A percentile compares a stretch with the other conserved stretches of the same genome.
phyloP scores from a whole-genome alignment of 2,329 filamentous ascomycete species.

The Chalaropsis ovoidea region DNA sequence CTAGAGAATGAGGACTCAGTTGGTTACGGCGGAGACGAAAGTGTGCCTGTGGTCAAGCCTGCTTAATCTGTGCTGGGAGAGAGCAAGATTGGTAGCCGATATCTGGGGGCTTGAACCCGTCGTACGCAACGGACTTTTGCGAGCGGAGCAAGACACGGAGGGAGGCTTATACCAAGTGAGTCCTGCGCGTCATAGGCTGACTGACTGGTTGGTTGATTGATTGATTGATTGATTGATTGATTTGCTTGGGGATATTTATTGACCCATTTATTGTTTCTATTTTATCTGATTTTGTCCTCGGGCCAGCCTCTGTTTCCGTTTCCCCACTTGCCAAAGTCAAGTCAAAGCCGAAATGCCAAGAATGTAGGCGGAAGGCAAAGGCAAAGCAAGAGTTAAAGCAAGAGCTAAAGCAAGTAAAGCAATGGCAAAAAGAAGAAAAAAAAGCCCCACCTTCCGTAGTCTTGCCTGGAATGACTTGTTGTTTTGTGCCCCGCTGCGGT shows the following conservation, averaged over 20 bases:
- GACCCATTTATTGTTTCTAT: background rate
- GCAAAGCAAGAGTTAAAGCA: background rate
- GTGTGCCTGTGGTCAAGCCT: background rate
- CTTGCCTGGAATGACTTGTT: background rate
- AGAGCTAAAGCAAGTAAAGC: background rate
- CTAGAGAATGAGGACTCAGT: too few species aligned
- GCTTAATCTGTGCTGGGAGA: background rate
- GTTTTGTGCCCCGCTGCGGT: background rate
- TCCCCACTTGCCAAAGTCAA: constrained; percentile 8
- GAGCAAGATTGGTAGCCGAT: background rate
- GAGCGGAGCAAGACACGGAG: background rate
- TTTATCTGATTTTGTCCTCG: constrained; percentile 1
- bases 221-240: background rate
- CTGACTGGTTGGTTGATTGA: background rate
- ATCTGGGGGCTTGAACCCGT: background rate
- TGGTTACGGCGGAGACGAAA: background rate
- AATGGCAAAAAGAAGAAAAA: background rate
- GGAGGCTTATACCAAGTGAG: background rate
- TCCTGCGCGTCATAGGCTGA: background rate
- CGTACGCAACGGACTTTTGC: background rate
- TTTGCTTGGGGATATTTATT: background rate
- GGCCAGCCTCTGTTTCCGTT: background rate
- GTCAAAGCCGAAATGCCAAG: background rate
- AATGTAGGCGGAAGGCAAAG: background rate
- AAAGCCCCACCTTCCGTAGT: background rate